Percentiles rank a stretch among this genome's conserved stretches.
phyloP scores from a whole-genome alignment of 78 protist genomes.

The Dictyostelium brefeldianum region DNA sequence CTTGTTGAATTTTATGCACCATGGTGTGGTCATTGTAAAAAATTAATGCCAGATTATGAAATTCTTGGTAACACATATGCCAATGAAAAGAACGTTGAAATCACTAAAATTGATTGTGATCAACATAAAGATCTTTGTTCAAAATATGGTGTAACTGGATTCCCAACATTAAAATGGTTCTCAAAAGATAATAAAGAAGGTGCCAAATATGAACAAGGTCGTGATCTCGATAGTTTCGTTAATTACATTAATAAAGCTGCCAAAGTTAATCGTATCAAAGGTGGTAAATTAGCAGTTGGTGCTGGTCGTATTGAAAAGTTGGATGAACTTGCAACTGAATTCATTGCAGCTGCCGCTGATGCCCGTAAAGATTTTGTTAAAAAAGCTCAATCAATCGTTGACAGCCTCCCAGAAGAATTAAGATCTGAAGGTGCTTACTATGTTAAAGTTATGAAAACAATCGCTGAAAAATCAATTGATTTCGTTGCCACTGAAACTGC shows the following conservation, averaged over 20 bases:
- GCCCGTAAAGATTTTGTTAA: conserved; percentile 40
- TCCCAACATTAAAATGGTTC: conserved; percentile 96
- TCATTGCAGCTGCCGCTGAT: conserved; percentile 68
- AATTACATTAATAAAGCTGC: conserved; percentile 82
- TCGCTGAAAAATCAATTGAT: conserved; percentile 72
- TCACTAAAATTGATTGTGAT: conserved; percentile 90
- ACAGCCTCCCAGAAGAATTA: conserved; percentile 24
- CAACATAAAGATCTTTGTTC: conserved; percentile 80
- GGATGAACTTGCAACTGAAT: conserved; percentile 72
- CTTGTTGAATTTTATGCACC: conserved; percentile 92
- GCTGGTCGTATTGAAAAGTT: conserved; percentile 86
- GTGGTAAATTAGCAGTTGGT: conserved; percentile 65
- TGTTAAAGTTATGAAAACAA: conserved; percentile 74
- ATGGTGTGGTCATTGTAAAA: conserved; percentile 97
- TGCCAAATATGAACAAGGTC: conserved; percentile 84
- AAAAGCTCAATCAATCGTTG: conserved; percentile 52
- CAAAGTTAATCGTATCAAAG: conserved; percentile 59
- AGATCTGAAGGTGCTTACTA: conserved; percentile 64
- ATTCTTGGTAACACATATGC: conserved; percentile 81
- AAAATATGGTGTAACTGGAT: conserved; percentile 91
- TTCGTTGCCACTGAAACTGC: conserved; percentile 61
- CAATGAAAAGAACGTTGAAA: conserved; percentile 58
- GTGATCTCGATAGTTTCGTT: conserved; percentile 81
- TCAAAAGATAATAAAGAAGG: conserved; percentile 84
- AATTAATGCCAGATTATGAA: conserved; percentile 89